Evolutionary conservation across 257 asterid species (phyloP).

Genomic region (Fraxinus quadrangulata): DNA sequence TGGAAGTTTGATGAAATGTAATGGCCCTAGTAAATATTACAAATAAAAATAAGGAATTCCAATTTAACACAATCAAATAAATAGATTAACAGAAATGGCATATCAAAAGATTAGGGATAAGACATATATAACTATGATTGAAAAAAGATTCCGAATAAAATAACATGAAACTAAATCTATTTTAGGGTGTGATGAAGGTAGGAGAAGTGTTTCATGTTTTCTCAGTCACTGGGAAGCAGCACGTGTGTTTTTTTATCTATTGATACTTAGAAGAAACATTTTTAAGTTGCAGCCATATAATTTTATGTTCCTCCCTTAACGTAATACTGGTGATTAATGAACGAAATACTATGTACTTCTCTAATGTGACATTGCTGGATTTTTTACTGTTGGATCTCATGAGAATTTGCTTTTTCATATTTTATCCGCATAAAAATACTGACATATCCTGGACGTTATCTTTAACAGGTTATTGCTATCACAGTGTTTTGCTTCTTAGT

Average conservation of each 20-base stretch:
- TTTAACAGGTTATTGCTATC: constrained; percentile 80
- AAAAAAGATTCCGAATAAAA: not conserved
- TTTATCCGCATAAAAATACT: constrained; percentile 16
- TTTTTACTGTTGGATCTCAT: constrained; percentile 18
- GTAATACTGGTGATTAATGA: not conserved
- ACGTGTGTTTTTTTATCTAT: not conserved
- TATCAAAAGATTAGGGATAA: not conserved
- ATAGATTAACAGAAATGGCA: not conserved
- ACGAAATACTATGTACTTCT: not conserved
- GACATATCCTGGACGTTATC: constrained; percentile 17
- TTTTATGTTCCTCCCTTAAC: not conserved
- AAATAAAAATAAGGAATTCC: not conserved
- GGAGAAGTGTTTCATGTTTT: constrained; percentile 4
- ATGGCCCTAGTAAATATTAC: not conserved
- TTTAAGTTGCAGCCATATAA: not conserved
- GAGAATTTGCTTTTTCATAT: constrained; percentile 4
- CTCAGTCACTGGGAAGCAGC: not conserved
- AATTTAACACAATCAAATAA: not conserved
- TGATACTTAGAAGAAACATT: not conserved
- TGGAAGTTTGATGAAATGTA: constrained; percentile 1
- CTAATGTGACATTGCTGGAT: not conserved
- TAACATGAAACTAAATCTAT: not conserved
- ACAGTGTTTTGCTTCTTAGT: constrained; percentile 87
- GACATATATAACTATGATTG: not conserved
- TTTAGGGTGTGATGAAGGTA: constrained; percentile 4